A percentile compares a stretch with the other conserved stretches of the same genome.
These are phyloP conservation scores for Salix arbutifolia DNA, from an alignment of 345 rosid species.

Conservation along the genomic window DNA sequence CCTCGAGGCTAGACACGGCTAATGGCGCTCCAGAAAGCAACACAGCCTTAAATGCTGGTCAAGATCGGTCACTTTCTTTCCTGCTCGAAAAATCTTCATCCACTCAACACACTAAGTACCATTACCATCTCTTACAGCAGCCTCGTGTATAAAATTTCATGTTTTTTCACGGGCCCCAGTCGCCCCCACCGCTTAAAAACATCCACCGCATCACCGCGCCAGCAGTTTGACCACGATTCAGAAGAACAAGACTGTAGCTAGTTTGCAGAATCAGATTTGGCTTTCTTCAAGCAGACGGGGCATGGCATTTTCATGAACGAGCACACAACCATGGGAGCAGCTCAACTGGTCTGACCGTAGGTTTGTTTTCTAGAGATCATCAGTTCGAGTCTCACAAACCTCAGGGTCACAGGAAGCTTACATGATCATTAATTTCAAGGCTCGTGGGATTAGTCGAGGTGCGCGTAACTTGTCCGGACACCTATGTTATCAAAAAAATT, in stretches of 20 bases:
- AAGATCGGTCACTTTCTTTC: neutral
- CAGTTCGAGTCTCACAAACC: no score
- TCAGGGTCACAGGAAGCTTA: accelerated
- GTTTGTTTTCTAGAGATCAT: no score
- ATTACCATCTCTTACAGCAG: no score
- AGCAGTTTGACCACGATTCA: slow-evolving; percentile 2
- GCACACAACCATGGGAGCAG: no score
- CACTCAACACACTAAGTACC: neutral
- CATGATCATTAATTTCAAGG: accelerated
- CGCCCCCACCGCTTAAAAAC: no score
- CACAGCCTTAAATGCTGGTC: neutral
- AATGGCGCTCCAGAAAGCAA: neutral
- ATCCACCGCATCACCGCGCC: neutral
- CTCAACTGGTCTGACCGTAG: no score
- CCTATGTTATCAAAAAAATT: no score
- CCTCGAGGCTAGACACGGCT: neutral
- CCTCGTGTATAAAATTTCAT: no score
- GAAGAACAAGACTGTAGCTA: neutral
- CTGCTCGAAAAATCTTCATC: neutral
- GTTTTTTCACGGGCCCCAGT: no score
- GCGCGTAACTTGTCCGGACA: no score
- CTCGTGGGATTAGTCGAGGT: no score
- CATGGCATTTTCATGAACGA: neutral
- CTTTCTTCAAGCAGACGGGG: neutral
- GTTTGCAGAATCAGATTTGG: neutral